These are phyloP conservation scores for Puccinia brachypodii DNA, from an alignment of 1,284 basidiomycete genomes.

Conservation along the genomic window DNA sequence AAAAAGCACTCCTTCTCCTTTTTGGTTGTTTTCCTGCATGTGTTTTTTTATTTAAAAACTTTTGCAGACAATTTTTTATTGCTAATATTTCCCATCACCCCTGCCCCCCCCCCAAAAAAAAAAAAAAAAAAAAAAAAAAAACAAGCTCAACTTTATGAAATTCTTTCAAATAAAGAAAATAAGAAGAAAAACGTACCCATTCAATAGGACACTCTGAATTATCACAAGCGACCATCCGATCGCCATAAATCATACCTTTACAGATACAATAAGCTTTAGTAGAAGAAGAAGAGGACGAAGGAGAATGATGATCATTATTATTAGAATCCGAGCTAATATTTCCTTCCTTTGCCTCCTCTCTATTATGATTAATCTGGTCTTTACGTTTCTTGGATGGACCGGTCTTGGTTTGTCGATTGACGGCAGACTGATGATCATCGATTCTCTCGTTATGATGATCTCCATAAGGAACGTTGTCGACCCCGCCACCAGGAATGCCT, in stretches of 20 bases:
- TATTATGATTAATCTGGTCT: background rate
- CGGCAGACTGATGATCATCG: background rate
- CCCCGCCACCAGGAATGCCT: too few species aligned
- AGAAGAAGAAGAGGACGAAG: conserved; percentile 6
- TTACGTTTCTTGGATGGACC: background rate
- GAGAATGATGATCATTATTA: too few species aligned
- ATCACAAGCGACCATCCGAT: conserved; percentile 43
- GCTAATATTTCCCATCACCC: too few species aligned
- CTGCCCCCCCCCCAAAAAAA: too few species aligned
- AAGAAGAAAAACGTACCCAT: conserved; percentile 25
- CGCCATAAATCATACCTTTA: conserved; percentile 21
- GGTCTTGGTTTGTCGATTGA: background rate
- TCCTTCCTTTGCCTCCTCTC: background rate
- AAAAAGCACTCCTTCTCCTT: too few species aligned
- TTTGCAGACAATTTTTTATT: too few species aligned
- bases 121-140: background rate
- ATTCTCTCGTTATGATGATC: too few species aligned
- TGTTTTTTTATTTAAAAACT: too few species aligned
- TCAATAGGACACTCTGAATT: conserved; percentile 42
- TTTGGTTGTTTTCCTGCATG: too few species aligned
- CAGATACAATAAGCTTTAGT: conserved; percentile 34
- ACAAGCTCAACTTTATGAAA: background rate
- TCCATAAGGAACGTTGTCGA: too few species aligned
- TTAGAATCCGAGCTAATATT: conserved; percentile 5
- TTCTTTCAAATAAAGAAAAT: background rate